Base-by-base conservation (phyloP, 2,329 filamentous ascomycete species). In the Paraphaeosphaeria sporulosa region DNA sequence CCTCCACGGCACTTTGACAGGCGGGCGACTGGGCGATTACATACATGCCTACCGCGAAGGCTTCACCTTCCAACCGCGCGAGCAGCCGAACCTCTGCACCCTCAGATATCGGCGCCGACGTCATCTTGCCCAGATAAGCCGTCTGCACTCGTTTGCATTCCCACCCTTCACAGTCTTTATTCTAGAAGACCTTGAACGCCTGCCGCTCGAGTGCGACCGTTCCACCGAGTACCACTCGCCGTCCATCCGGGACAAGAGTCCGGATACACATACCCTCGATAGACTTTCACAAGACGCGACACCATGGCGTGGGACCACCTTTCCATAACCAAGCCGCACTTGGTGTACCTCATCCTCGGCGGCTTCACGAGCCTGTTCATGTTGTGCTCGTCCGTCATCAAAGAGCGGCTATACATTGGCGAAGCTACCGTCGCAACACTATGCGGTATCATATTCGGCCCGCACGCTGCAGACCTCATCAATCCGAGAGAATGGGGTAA, bases 301-400 rank as follows among this genome's bases (percentile, higher is more conserved):
- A 67, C 46, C 58, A 93, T 93, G 90, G 89, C 89, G 63, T 94
- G 91, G 91, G 86, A 90, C 50, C 90, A 94, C 69, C 85, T 94
- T 55, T 89, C 89, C 63, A 89, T 98, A 82, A 97, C 96, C 81
- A 91, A 90, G 84, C 92, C 95, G 72, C 95, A 99, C 84, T 80
- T 98, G 92, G 95, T 96, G 67, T 99, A 99, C 81, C 93, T 98
- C 81, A 97, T 99, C 80, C 84, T 99, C 58, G 95, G 95, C 73
- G 95, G 94, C 78, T 99, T 99, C 83, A 99, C 95, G 69, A 93
- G 91, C 62, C 84, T 99, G 71, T 99, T 99, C 83, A 99, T 99
- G 95, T 85, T 99, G 61, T 97, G 93, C 79, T 99, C 95, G 61
- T 93, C 96, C 57, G 89, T 98, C 75, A 96, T 99, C 82, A 99